Evolutionary conservation across 2,329 filamentous ascomycete species (phyloP), one percentile per base, ranked within the genome.

Genomic region (Hymenoscyphus fructigenus): DNA sequence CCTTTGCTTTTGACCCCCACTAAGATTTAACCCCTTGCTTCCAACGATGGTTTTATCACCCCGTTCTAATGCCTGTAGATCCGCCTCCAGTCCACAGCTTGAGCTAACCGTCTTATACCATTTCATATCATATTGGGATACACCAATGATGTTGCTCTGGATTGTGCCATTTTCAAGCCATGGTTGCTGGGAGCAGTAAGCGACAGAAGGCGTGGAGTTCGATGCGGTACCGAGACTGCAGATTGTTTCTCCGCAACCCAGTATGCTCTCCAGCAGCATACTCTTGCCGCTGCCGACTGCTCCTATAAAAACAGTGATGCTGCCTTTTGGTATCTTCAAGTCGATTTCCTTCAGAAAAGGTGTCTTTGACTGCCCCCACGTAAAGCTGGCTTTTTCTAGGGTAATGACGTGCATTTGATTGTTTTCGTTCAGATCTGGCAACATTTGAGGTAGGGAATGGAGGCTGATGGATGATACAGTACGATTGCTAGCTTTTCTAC

Each of bases 281-380:
- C 66, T 68, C 50, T 75, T 75, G 15, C 73, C 73, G 9, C 68
- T 69, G 2, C 71, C 73, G 23, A 74, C 68, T 3, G 92, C 89
- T 0, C 94, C 94, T 38, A 92, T 90, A 70, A 97, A 90, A 20
- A 15, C 47, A 1, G 47, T 53, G 47, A 92, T 88, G 34, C 34
- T 36, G 66, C 91, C 92, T 60, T 95, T 84, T 63, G 85, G 82
- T 78, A 98, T 97, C 65, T 89, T 85, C 59, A 97, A 76, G 69
- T 95, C 82, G 47, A 97, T 76, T 71, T 96, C 88, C 68, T 96
- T 86, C 58, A 97, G 84, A 93, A 23, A 88, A 86, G 76, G 47
- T n/a, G 23, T 53, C 47, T 9, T 20, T n/a, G 17, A 20, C 2
- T 53, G 47, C 10, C 2, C 14, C n/a, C 23, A 20, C 23, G 47